Evolutionary conservation across 1,284 basidiomycete species (phyloP), one percentile per base, ranked within the genome.

Genomic region (Mycosarcoma mackinlayi): DNA sequence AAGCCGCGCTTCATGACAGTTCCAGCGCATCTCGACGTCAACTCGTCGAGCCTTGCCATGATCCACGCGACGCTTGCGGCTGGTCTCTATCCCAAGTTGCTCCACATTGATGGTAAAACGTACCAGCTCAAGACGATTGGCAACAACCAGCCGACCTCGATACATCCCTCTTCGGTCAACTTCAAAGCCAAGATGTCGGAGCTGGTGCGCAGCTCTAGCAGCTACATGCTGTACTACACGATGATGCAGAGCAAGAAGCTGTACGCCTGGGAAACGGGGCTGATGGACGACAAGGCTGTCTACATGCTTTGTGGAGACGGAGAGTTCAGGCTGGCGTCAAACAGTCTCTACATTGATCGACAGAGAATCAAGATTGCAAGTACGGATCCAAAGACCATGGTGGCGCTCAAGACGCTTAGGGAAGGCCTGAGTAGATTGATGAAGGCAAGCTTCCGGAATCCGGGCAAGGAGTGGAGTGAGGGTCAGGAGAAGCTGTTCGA

Each of bases 181-280:
- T 79, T 77, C 52, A 41, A 54, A 30, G 48, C 45, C 41, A 57
- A 66, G 31, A 55, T 63, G 71, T 28, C 40, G 8, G 65, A 69
- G 25, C 50, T 70, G 28, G 56, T 66, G 7, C 61, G 62, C 11
- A 41, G 58, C 28, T 47, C 53, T 13, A 48, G 54, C 45, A 66
- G 66, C 55, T 74, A 73, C 50, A 58, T 78, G 59, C 48, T 82
- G 45, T 69, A 62, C 28, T 60, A 68, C 41, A 44, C 71, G 39
- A 78, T 68, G 73, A 92, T 93, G 91, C 92, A 93, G 81, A 93
- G 92, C 13, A 93, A 91, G 84, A 92, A 89, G 83, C 84, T 98
- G 27, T 98, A 84, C 83, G 94, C 91, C n/a, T 97, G 94, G 93
- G 96, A 99, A 83, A 93, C 92, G 1, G 90, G 92, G 1, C 91